Base-by-base conservation (phyloP, 2,329 filamentous ascomycete genomes). In the Proliferodiscus dingleyae region DNA sequence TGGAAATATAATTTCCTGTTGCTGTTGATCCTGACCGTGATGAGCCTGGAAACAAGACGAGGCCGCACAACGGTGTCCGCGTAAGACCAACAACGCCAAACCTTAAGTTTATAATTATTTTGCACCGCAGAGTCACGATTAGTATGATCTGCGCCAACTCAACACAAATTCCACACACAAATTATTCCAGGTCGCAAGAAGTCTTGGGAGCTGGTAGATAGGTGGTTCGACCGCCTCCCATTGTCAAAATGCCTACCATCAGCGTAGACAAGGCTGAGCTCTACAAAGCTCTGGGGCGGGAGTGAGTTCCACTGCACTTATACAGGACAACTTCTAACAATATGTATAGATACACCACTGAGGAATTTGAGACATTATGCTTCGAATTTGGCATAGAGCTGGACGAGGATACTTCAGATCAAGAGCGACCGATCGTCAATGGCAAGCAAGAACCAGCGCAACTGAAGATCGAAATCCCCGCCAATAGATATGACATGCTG, bases 381-480 rank as follows among this genome's bases (percentile, higher is more conserved):
- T 98, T 98, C 77, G 91, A 98, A 63, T 98, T 95, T 65, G 77
- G 77, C 49, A 94, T 98, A 65, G 93, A 98, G 70, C 80, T 98
- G 58, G 93, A 98, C 71, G 91, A 97, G 72, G 93, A 98, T 45
- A 65, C 63, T 11, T 54, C 61, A 15, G 58, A 64, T 48, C 45
- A 48, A 47, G 81, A 88, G 55, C 76, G 87, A 37, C 86, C 87
- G 24, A 71, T 85, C 47, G 77, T 87, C 61, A 77, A 89, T 71
- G 85, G 85, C 65, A 80, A 84, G 58, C 86, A 94, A 68, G 88
- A 95, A 70, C 81, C 88, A 41, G 85, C 93, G 46, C 88, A 97
- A 70, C 80, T 97, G 62, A 96, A 96, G 77, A 97, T 98, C 64
- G 91, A 97, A 68, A 95, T 97, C 61, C 89, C 90, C 52, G 91